Evolutionary conservation across 23 red algal species (phyloP), one percentile per base, ranked within the genome.

Genomic region (Gracilariopsis chorda): DNA sequence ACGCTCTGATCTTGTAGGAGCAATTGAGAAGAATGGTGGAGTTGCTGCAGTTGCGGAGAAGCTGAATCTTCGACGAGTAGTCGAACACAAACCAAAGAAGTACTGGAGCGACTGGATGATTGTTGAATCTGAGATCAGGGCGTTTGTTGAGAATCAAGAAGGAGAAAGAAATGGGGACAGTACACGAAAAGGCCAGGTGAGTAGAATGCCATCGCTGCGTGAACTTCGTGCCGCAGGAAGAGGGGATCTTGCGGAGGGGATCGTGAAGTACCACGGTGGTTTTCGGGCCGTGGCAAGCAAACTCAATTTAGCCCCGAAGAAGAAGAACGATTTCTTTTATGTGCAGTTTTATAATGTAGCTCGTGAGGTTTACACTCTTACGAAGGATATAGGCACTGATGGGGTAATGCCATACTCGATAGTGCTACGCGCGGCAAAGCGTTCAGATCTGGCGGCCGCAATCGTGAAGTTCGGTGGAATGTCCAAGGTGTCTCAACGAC

Each of bases 1-100:
- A 37, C 92, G 92, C 37, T 78, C 69, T 12, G 92, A 95, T 62
- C 45, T 95, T 12, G 78, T 48, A 34, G 37, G 64, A 21, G 92
- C 84, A 8, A 64, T 95, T 34, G 41, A 29, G 33, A 51, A 67
- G 51, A 83, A 88, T 32, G 72, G 84, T 0, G 92, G 92, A 19
- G 72, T 88, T 58, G 49, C 52, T 7, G 43, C 53, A 11, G 92
- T 89, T 29, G 92, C 92, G 25, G 24, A 27, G 3, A 69, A 47
- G 30, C 47, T 88, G 43, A 58, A 77, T 37, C 36, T 88, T 51
- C 43, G 28, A 10, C 53, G 68, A 51, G 21, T 44, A 7, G 34
- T 37, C 6, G 27, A 35, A 48, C 32, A 24, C 48, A 88, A 77
- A 39, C 39, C 43, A 27, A 62, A 34, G 48, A 52, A 61, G 3